Base-by-base conservation (phyloP, 257 asterid species). In the Orobanche coerulescens region DNA sequence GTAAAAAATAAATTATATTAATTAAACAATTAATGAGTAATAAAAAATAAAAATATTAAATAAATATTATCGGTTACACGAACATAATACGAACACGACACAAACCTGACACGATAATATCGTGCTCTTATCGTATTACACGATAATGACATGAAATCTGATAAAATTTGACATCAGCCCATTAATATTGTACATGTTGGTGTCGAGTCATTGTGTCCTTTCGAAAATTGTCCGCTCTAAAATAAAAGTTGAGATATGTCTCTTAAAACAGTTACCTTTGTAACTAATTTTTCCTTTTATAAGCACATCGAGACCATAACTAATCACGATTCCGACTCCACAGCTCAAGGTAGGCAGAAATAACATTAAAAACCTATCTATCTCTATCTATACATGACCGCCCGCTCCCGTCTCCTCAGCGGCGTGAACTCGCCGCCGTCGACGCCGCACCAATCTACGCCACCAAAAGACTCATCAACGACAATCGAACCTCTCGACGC, bases 391-490 rank as follows among this genome's bases (percentile, higher is more conserved):
- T 0, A 37, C 75, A 76, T 76, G 81, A 33, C 78, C 64, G 61
- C 61, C 51, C 73, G 82, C 52, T 73, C 75, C 16, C 79, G 74
- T 12, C 37, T 77, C 73, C 82, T 77, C 53, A 39, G 24, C 72
- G 76, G 67, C 74, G 47, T 11, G 28, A 58, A 0, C 53, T 34
- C 69, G 36, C 67, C 74, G 66, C 70, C 75, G 36, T 64, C 74
- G 66, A 67, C 75, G 66, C 70, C 75, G 28, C 58, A 44, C 6
- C 59, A 25, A 34, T 47, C 59, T 2, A 3, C 64, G 12, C 47
- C 60, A 46, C 33, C 76, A 1, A 11, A 2, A 1, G 61, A 24
- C 44, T 51, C 73, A 11, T 22, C 75, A 20, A 48, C 61, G 22
- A 5, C 65, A 49, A 19, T 58, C 62, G 57, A 64, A 0, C 1